phyloP scores from a whole-genome alignment of 2,329 filamentous ascomycete species.

The Alternaria gansuensis region DNA sequence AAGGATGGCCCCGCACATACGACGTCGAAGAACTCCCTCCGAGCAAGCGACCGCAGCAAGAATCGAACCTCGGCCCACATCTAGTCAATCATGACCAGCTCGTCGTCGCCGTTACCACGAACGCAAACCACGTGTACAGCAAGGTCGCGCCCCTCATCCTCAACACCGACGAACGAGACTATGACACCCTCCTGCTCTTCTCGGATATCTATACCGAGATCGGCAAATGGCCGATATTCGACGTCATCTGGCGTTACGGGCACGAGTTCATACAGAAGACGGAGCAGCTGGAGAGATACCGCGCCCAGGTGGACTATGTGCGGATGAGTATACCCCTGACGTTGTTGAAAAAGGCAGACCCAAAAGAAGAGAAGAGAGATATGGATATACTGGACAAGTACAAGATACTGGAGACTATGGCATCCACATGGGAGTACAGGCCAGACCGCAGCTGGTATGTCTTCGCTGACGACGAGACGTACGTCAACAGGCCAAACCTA shows the following conservation, averaged over 20 bases:
- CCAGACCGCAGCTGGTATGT: constrained; percentile 66
- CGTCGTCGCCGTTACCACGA: constrained; percentile 65
- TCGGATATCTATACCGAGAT: constrained; percentile 51
- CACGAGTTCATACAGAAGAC: constrained; percentile 40
- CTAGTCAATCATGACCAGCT: constrained; percentile 46
- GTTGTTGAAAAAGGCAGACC: constrained; percentile 31
- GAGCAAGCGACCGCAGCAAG: constrained; percentile 28
- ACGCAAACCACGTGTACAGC: constrained; percentile 63
- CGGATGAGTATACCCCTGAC: constrained; percentile 41
- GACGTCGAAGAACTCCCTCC: constrained; percentile 46
- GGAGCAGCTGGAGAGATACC: constrained; percentile 51
- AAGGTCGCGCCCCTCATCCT: constrained; percentile 59
- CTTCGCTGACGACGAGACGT: constrained; percentile 68
- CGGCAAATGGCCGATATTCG: constrained; percentile 47
- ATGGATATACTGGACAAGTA: constrained; percentile 48
- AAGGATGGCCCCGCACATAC: constrained; percentile 44
- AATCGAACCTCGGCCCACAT: constrained; percentile 29
- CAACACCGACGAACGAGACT: constrained; percentile 39
- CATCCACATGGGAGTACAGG: constrained; percentile 46
- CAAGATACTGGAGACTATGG: constrained; percentile 52
- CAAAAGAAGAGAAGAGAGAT: constrained; percentile 32
- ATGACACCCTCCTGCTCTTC: constrained; percentile 52
- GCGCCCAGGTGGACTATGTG: constrained; percentile 44
- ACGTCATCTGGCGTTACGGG: constrained; percentile 49
- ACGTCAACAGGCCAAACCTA: constrained; percentile 63